Conservation (phyloP, 345 rosid genomes). For the Excoecaria agallocha region DNA sequence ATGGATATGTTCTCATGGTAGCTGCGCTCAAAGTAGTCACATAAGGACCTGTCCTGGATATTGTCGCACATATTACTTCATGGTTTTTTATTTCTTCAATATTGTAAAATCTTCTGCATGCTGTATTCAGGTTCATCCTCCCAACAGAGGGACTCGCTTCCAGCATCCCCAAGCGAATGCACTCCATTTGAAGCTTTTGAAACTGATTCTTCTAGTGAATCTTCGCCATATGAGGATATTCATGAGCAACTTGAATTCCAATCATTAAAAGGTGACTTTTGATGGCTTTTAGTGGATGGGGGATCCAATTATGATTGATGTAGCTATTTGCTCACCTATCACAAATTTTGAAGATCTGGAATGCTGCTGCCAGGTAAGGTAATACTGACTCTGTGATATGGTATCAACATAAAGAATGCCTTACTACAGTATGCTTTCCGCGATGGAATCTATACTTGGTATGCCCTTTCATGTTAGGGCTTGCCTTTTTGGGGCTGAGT, state of each 20-base stretch:
- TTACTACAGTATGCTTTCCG: too few relatives aligned
- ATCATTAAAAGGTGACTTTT: conserved; percentile 4
- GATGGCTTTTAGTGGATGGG: conserved; percentile 9
- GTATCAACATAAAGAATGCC: too few relatives aligned
- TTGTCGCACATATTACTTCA: background rate
- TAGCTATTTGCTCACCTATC: background rate
- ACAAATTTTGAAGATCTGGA: background rate
- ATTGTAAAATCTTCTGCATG: background rate
- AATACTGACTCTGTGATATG: too few relatives aligned
- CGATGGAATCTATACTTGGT: background rate
- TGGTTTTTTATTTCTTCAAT: background rate
- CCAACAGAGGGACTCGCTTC: conserved; percentile 66
- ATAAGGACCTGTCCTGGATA: background rate
- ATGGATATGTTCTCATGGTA: background rate
- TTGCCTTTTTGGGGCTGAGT: background rate
- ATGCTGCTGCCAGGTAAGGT: too few relatives aligned
- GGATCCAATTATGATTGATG: background rate
- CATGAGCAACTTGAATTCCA: conserved; percentile 36
- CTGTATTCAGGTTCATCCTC: conserved; percentile 67
- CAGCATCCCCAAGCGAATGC: conserved; percentile 74
- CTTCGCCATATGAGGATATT: conserved; percentile 81
- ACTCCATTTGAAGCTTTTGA: conserved; percentile 44
- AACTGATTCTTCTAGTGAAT: conserved; percentile 74
- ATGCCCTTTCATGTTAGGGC: too few relatives aligned
- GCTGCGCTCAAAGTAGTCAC: background rate